These are phyloP conservation scores for Fusarium nodosum DNA, from an alignment of 2,329 filamentous ascomycete genomes.

Conservation along the genomic window DNA sequence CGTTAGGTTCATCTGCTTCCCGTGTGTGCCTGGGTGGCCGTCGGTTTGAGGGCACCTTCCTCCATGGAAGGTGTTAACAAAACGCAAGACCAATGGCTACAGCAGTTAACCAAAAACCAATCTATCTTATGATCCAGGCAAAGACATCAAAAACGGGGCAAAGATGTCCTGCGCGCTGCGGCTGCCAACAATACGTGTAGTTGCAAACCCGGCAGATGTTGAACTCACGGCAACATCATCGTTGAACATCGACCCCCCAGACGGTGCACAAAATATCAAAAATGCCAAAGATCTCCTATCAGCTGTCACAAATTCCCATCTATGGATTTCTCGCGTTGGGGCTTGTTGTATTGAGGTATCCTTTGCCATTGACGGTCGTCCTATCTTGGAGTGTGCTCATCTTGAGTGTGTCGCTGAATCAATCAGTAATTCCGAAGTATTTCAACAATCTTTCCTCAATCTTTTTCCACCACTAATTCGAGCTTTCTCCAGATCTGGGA, in stretches of 20 bases:
- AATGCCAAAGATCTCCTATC: constrained; percentile 47
- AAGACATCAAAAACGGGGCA: neutral
- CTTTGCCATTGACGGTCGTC: constrained; percentile 41
- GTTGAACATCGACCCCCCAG: constrained; percentile 49
- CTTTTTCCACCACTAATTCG: neutral
- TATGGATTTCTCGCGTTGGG: constrained; percentile 54
- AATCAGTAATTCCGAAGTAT: constrained; percentile 51
- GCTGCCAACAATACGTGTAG: constrained; percentile 48
- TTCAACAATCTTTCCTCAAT: neutral
- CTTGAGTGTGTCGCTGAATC: constrained; percentile 33
- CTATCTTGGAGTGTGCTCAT: constrained; percentile 22
- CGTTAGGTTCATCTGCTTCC: neutral
- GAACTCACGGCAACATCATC: constrained; percentile 46
- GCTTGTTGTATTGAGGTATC: constrained; percentile 51
- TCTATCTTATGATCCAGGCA: neutral
- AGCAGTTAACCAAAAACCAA: neutral
- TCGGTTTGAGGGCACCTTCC: neutral
- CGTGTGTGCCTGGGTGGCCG: neutral
- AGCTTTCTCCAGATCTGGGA: constrained; percentile 51
- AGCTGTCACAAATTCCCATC: constrained; percentile 38
- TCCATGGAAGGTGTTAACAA: neutral
- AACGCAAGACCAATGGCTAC: neutral
- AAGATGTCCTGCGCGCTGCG: constrained; percentile 33
- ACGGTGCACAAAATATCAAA: constrained; percentile 12
- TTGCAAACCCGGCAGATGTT: constrained; percentile 42